phyloP scores from a whole-genome alignment of 2,329 filamentous ascomycete genomes.

The Pseudocercospora ulei region DNA sequence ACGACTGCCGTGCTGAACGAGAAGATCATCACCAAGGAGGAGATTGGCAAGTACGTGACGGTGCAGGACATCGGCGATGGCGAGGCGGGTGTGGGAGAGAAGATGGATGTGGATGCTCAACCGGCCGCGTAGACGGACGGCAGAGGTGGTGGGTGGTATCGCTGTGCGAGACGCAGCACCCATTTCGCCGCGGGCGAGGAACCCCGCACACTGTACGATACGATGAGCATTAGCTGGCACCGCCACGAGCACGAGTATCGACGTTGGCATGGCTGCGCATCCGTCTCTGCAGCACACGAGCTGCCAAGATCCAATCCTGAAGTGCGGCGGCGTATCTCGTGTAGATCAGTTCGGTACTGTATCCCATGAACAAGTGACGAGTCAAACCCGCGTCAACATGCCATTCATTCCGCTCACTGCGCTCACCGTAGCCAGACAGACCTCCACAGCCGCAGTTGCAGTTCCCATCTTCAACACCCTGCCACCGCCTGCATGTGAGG shows the following conservation, averaged over 20 bases:
- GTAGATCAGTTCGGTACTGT: constrained; percentile 3
- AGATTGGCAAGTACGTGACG: constrained; percentile 87
- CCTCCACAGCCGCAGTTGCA: too few relatives aligned
- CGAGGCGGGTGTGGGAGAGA: constrained; percentile 53
- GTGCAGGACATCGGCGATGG: constrained; percentile 67
- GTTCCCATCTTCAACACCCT: too few relatives aligned
- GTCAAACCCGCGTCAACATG: too few relatives aligned
- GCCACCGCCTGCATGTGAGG: too few relatives aligned
- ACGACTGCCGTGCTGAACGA: constrained; percentile 96
- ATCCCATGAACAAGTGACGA: constrained; percentile 15
- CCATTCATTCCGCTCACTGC: too few relatives aligned
- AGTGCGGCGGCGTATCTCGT: neutral
- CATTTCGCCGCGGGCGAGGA: neutral
- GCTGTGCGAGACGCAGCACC: neutral
- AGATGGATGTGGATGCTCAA: constrained; percentile 52
- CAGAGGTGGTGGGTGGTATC: too few relatives aligned
- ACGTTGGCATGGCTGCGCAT: neutral
- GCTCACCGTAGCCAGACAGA: too few relatives aligned
- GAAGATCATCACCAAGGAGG: constrained; percentile 88
- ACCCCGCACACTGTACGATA: constrained; percentile 3
- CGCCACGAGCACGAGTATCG: too few relatives aligned
- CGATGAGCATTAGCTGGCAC: neutral
- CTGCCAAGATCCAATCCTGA: too few relatives aligned
- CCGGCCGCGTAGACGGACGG: neutral
- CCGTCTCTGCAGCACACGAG: neutral